A percentile compares a stretch with the other conserved stretches of the same genome.
Conservation (phyloP, 805 yeast genomes). For the Lipomyces starkeyi region DNA sequence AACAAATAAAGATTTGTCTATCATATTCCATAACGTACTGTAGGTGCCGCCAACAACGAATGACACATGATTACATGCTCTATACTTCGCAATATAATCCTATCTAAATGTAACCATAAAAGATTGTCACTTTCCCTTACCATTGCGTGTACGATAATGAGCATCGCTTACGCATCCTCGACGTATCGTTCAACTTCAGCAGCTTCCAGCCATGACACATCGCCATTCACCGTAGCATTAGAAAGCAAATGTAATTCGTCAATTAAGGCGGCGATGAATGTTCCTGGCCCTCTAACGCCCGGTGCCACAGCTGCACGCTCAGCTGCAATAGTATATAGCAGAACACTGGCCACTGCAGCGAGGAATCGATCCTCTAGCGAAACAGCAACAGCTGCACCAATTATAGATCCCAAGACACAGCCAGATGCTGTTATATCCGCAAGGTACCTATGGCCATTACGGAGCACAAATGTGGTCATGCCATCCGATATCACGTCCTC, state of each 20-base stretch:
- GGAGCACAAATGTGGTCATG: slow-evolving; percentile 44
- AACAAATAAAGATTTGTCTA: not conserved
- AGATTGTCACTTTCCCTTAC: too few species aligned
- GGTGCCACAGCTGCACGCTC: slow-evolving; percentile 53
- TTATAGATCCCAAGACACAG: slow-evolving; percentile 76
- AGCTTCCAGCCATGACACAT: slow-evolving; percentile 23
- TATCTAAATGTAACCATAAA: not conserved
- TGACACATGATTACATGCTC: not conserved
- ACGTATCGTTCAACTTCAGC: slow-evolving; percentile 26
- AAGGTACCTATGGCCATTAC: slow-evolving; percentile 69
- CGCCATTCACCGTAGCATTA: slow-evolving; percentile 13
- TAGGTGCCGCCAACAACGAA: not conserved
- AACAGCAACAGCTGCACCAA: slow-evolving; percentile 64
- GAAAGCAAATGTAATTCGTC: slow-evolving; percentile 48
- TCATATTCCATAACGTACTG: not conserved
- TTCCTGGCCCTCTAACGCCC: slow-evolving; percentile 57
- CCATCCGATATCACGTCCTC: slow-evolving; percentile 60
- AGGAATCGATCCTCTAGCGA: slow-evolving; percentile 48
- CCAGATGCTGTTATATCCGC: slow-evolving; percentile 81
- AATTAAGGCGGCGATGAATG: slow-evolving; percentile 56
- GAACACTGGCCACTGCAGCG: slow-evolving; percentile 62
- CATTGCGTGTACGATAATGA: not conserved
- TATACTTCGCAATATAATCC: not conserved
- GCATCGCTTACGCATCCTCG: not conserved
- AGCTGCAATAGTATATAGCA: slow-evolving; percentile 67